These are phyloP conservation scores for Xylaria sp. DNA, from an alignment of 2,329 filamentous ascomycete genomes.

Conservation along the genomic window DNA sequence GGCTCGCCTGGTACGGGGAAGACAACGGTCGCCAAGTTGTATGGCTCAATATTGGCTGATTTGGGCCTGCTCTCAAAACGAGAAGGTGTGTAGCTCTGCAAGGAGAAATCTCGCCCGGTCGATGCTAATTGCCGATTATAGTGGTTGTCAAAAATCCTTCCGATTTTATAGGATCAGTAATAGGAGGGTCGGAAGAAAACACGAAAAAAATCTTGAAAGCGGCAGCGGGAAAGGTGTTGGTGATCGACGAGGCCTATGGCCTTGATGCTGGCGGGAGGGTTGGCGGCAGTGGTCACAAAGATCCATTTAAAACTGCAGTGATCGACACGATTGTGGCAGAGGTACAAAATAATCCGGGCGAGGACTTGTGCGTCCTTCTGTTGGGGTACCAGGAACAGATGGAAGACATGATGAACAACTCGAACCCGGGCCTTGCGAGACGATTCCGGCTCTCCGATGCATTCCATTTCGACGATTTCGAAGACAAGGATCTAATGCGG, in stretches of 20 bases:
- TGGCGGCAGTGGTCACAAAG: not conserved
- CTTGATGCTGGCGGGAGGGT: not conserved
- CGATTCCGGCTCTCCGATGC: conserved; percentile 62
- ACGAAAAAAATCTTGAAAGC: conserved; percentile 4
- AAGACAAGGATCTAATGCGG: conserved; percentile 53
- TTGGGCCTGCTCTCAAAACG: conserved; percentile 46
- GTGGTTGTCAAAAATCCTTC: conserved; percentile 63
- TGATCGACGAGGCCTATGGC: conserved; percentile 14
- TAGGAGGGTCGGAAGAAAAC: conserved; percentile 9
- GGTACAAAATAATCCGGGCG: conserved; percentile 62
- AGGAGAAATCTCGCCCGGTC: not conserved
- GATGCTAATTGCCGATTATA: conserved; percentile 18
- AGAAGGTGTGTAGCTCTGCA: conserved; percentile 1
- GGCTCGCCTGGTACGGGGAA: conserved; percentile 42
- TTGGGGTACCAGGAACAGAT: conserved; percentile 66
- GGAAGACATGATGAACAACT: conserved; percentile 64
- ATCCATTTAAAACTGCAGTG: conserved; percentile 55
- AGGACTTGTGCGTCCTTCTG: conserved; percentile 67
- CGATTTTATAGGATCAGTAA: not conserved
- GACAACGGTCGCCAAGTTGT: conserved; percentile 41
- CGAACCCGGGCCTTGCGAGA: conserved; percentile 63
- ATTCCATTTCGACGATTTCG: conserved; percentile 67
- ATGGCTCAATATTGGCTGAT: conserved; percentile 38
- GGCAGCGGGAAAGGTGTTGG: conserved; percentile 3
- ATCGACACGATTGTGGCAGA: conserved; percentile 68